Percentiles rank a stretch among this genome's conserved stretches.
Conservation (phyloP, 345 rosid species). For the Eucalyptus globulus region DNA sequence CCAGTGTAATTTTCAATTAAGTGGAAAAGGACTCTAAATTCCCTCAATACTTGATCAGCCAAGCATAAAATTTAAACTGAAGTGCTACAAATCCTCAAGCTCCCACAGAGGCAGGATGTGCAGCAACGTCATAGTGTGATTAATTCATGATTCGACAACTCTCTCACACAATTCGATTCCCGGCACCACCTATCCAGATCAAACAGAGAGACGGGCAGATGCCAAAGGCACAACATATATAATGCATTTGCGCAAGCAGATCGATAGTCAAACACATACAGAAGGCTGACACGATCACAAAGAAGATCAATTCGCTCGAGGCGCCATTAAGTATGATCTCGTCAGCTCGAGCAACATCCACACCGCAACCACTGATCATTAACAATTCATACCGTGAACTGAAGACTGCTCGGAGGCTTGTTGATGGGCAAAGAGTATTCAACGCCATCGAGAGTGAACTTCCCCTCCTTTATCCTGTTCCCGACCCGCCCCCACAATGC, state of each 20-base stretch:
- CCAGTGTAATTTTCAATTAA: background rate
- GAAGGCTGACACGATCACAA: background rate
- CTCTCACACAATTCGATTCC: background rate
- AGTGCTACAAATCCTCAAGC: background rate
- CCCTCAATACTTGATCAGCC: background rate
- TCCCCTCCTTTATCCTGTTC: slow-evolving; percentile 75
- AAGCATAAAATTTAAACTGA: background rate
- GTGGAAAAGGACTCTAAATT: background rate
- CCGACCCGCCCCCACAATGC: slow-evolving; percentile 91
- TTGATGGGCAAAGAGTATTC: slow-evolving; percentile 69
- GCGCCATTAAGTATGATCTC: background rate
- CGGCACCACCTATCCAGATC: background rate
- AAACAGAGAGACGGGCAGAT: too few species aligned
- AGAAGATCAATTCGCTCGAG: background rate
- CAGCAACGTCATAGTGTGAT: background rate
- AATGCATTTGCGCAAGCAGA: background rate
- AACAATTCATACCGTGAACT: slow-evolving; percentile 26
- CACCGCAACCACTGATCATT: background rate
- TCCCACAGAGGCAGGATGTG: background rate
- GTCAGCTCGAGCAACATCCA: background rate
- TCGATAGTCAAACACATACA: background rate
- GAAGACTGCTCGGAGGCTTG: slow-evolving; percentile 90
- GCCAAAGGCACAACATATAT: background rate
- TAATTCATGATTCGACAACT: background rate
- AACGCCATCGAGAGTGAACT: slow-evolving; percentile 62